Percentiles rank a stretch among this genome's conserved stretches.
These are phyloP conservation scores for Neofusicoccum cordaticola DNA, from an alignment of 2,329 filamentous ascomycete genomes.

Conservation along the genomic window DNA sequence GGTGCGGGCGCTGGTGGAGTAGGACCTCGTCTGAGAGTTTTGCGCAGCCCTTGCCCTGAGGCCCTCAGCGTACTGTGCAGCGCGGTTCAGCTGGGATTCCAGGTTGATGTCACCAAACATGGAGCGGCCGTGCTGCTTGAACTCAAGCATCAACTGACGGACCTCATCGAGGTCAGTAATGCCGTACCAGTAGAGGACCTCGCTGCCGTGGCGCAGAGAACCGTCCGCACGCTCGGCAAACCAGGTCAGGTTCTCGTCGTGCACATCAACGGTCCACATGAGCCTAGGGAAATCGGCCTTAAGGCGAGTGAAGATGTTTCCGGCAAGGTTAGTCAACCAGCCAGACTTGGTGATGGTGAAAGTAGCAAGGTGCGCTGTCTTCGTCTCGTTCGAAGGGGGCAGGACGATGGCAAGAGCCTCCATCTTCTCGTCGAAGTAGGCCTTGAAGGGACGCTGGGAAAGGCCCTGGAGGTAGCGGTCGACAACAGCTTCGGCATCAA, in stretches of 20 bases:
- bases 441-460: slow-evolving; percentile 75
- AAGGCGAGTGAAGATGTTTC: slow-evolving; percentile 90
- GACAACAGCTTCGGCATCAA: slow-evolving; percentile 79
- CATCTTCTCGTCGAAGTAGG: slow-evolving; percentile 93
- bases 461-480: slow-evolving; percentile 83
- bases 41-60: slow-evolving; percentile 53
- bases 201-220: slow-evolving; percentile 78
- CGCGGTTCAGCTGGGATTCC: slow-evolving; percentile 77
- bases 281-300: slow-evolving; percentile 91
- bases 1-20: slow-evolving; percentile 57
- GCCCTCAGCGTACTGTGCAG: slow-evolving; percentile 66
- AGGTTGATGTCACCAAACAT: slow-evolving; percentile 90
- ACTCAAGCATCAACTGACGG: slow-evolving; percentile 78
- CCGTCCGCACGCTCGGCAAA: slow-evolving; percentile 97
- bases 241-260: slow-evolving; percentile 96
- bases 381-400: slow-evolving; percentile 63
- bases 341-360: slow-evolving; percentile 91
- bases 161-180: slow-evolving; percentile 79
- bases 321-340: slow-evolving; percentile 90
- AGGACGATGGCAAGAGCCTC: slow-evolving; percentile 88
- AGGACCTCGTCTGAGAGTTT: slow-evolving; percentile 62
- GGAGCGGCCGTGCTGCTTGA: slow-evolving; percentile 74
- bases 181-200: slow-evolving; percentile 85
- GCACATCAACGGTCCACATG: slow-evolving; percentile 93
- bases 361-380: slow-evolving; percentile 79